These are phyloP conservation scores for Kwoniella dendrophila DNA, from an alignment of 768 basidiomycete species.

Conservation along the genomic window DNA sequence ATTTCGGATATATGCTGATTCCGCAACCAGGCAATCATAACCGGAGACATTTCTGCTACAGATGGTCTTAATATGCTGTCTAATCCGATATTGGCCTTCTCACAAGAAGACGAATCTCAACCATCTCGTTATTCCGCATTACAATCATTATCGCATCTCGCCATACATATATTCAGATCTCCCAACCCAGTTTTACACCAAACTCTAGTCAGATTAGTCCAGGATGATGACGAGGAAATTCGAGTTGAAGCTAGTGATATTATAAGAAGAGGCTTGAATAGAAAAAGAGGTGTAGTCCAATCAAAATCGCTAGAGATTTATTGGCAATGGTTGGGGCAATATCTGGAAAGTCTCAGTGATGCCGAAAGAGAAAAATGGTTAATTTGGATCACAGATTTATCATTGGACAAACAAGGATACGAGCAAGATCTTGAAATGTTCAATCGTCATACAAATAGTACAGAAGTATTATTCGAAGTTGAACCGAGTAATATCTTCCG, in stretches of 20 bases:
- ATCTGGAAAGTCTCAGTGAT: slow-evolving; percentile 3
- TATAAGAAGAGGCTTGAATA: slow-evolving; percentile 23
- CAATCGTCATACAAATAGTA: background rate
- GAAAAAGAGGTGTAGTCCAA: slow-evolving; percentile 21
- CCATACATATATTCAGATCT: background rate
- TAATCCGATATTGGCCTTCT: background rate
- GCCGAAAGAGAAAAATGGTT: slow-evolving; percentile 11
- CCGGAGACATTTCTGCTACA: background rate
- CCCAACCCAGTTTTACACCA: slow-evolving; percentile 20
- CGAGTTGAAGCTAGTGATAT: slow-evolving; percentile 33
- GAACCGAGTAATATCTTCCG: slow-evolving; percentile 53
- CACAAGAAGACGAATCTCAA: slow-evolving; percentile 33
- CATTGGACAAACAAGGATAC: slow-evolving; percentile 9
- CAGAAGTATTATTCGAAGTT: slow-evolving; percentile 47
- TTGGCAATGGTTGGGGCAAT: slow-evolving; percentile 37
- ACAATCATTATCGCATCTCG: slow-evolving; percentile 28
- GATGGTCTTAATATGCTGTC: background rate
- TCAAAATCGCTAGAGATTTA: slow-evolving; percentile 30
- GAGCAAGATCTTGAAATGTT: slow-evolving; percentile 8
- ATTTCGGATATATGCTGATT: background rate
- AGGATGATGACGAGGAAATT: slow-evolving; percentile 53
- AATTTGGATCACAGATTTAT: slow-evolving; percentile 10
- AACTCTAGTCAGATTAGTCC: slow-evolving; percentile 33
- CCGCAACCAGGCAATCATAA: background rate
- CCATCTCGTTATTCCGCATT: slow-evolving; percentile 33